phyloP scores from a whole-genome alignment of 2,329 filamentous ascomycete genomes.

The Trichoderma asperellum region DNA sequence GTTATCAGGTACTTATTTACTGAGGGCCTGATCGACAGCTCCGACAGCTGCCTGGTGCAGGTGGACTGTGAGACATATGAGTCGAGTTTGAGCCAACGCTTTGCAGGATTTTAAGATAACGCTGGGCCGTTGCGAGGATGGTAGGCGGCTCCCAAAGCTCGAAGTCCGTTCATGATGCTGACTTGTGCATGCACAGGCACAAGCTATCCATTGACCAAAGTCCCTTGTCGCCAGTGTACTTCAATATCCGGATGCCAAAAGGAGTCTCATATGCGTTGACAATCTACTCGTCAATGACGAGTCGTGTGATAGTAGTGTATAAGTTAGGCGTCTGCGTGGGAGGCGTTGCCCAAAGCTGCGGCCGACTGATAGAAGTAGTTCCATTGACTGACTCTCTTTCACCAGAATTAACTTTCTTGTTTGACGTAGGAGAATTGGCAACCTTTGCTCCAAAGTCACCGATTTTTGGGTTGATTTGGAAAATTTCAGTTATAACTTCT shows the following conservation, averaged over 20 bases:
- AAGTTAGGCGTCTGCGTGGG: neutral
- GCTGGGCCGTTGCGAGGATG: neutral
- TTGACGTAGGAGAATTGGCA: neutral
- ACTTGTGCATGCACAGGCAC: neutral
- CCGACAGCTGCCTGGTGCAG: neutral
- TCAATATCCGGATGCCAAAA: neutral
- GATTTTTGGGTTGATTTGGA: neutral
- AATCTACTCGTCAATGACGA: neutral
- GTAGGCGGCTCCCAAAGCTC: neutral
- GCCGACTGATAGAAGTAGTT: neutral
- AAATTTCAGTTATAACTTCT: neutral
- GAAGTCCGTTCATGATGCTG: neutral
- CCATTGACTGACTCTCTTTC: neutral
- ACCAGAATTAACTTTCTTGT: neutral
- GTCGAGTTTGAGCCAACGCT: neutral
- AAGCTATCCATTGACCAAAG: neutral
- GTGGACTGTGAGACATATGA: neutral
- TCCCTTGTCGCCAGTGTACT: neutral
- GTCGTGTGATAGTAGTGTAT: neutral
- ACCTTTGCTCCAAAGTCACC: neutral
- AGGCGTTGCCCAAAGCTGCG: neutral
- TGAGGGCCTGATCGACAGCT: too few species aligned
- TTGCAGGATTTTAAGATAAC: neutral
- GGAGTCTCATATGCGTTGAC: neutral
- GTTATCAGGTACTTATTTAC: too few species aligned